These are phyloP conservation scores for Trifolium repens DNA, from an alignment of 306 rosid species.

Conservation along the genomic window DNA sequence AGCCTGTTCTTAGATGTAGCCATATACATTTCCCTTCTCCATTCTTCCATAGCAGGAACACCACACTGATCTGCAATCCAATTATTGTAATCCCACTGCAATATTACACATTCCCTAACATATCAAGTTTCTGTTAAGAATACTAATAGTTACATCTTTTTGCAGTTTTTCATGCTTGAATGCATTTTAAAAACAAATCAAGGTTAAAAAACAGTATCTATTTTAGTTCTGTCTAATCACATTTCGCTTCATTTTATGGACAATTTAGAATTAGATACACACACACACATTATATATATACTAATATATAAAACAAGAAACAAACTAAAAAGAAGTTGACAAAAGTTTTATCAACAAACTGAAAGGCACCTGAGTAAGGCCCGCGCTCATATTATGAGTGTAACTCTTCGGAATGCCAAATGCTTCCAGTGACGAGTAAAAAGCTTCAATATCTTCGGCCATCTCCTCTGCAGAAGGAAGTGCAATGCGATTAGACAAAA, in stretches of 20 bases:
- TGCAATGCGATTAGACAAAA: conserved; percentile 58
- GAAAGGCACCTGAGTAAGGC: conserved; percentile 40
- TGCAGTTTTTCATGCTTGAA: neutral
- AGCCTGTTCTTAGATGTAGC: conserved; percentile 43
- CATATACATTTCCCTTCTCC: conserved; percentile 66
- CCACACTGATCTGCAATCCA: conserved; percentile 75
- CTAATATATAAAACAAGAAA: neutral
- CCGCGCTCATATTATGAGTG: conserved; percentile 51
- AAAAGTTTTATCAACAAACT: neutral
- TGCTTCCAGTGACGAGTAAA: conserved; percentile 56
- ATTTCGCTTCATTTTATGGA: neutral
- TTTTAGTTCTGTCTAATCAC: neutral
- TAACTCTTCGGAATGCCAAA: conserved; percentile 53
- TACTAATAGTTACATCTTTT: neutral
- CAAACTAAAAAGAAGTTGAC: neutral
- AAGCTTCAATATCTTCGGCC: conserved; percentile 62
- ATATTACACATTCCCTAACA: conserved; percentile 29
- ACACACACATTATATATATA: too few species aligned
- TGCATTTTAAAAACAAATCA: neutral
- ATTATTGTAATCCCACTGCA: conserved; percentile 69
- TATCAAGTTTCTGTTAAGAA: neutral
- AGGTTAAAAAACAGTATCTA: neutral
- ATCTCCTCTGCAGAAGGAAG: conserved; percentile 75
- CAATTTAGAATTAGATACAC: neutral
- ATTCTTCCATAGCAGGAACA: conserved; percentile 56